A percentile compares a stretch with the other conserved stretches of the same genome.
Conservation (phyloP, 768 basidiomycete species). For the Solioccasus polychromus region DNA sequence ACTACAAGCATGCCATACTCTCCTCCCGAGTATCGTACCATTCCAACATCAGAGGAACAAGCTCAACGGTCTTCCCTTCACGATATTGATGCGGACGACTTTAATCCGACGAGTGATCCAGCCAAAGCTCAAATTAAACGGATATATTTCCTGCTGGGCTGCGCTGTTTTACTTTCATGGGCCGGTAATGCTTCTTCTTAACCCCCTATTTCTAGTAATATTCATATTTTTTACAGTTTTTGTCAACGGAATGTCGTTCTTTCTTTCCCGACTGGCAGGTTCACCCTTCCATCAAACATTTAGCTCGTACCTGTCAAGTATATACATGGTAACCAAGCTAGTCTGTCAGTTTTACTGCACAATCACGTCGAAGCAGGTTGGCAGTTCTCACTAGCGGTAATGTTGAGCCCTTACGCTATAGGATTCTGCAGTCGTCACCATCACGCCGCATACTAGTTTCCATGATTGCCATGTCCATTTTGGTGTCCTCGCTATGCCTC, state of each 20-base stretch:
- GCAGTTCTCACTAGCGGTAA: neutral
- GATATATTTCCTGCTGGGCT: slow-evolving; percentile 73
- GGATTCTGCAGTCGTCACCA: slow-evolving; percentile 47
- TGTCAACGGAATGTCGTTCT: slow-evolving; percentile 81
- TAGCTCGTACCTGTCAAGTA: slow-evolving; percentile 58
- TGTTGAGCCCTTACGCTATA: neutral
- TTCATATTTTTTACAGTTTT: slow-evolving; percentile 46
- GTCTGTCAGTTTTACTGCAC: slow-evolving; percentile 72
- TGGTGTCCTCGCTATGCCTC: slow-evolving; percentile 57
- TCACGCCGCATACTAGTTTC: slow-evolving; percentile 51
- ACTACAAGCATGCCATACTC: neutral
- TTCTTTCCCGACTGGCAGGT: slow-evolving; percentile 62
- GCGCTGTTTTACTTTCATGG: slow-evolving; percentile 81
- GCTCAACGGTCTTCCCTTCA: neutral
- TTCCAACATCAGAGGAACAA: slow-evolving; percentile 9
- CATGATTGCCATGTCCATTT: slow-evolving; percentile 47
- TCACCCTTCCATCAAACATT: slow-evolving; percentile 56
- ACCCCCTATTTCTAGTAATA: neutral
- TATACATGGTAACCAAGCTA: slow-evolving; percentile 64
- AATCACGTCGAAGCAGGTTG: slow-evolving; percentile 53
- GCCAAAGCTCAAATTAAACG: slow-evolving; percentile 46
- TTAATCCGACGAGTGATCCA: slow-evolving; percentile 24
- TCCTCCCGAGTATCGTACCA: slow-evolving; percentile 10
- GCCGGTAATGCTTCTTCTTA: slow-evolving; percentile 56
- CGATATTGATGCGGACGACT: slow-evolving; percentile 6